Evolutionary conservation across 495 filamentous ascomycete genomes (phyloP), one percentile per base, ranked within the genome.

Genomic region (Astrocystis sublimbata): DNA sequence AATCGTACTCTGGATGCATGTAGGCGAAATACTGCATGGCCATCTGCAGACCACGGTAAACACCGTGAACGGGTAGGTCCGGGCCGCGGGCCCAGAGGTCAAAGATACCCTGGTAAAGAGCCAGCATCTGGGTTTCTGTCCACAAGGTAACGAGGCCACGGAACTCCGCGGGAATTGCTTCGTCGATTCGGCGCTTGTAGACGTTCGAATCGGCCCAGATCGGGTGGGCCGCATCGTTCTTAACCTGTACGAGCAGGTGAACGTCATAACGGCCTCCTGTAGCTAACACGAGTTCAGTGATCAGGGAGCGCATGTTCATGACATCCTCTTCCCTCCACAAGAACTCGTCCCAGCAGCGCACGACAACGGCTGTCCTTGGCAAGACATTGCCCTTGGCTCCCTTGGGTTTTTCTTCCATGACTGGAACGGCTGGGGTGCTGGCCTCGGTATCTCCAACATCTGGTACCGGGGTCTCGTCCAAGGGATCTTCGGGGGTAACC

Each of bases 21-120:
- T 91, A 85, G 15, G 93, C 89, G 68, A 97, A 98, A 73, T 90
- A 88, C 69, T 97, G 94, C 78, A 98, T 85, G 9, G 93, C 91
- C 91, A 97, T 93, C 71, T 91, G 92, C 24, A 91, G 86, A 60
- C 89, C 90, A 41, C 94, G 89, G 75, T 98, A 98, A 0, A 91
- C 91, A 4, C 93, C 94, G 73, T 97, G 89, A 0, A 96, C 86
- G 1, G 90, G 91, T 2, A 97, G 79, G 5, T 77, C 73, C 4
- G 76, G 78, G 6, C 86, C 87, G 10, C 88, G 85, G 52, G 83
- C 83, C 71, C 81, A 88, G 23, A 85, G 87, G 64, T 96, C 92
- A 56, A 85, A 81, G 35, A 98, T 77, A 23, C 86, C 92, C 52
- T 91, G 85, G 71, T 98, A 98, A 57, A 96, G 79, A 28, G 92